Conservation (phyloP, 1,139 yeast species). For the Debaryomyces sp. region DNA sequence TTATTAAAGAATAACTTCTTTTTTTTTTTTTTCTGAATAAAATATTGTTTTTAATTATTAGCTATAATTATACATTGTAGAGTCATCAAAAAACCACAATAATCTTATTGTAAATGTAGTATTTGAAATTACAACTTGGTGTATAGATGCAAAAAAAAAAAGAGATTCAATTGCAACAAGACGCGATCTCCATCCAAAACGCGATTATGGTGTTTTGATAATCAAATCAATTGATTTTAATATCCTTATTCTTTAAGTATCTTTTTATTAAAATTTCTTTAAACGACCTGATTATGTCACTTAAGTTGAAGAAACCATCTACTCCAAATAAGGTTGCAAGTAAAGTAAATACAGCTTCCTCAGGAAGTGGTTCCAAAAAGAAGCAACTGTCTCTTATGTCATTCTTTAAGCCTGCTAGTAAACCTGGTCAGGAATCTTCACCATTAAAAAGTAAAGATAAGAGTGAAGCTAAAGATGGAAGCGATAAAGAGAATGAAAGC, state of each 20-base stretch:
- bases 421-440: conserved; percentile 16
- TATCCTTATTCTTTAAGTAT: not conserved
- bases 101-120: not conserved
- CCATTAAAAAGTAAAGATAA: conserved; percentile 21
- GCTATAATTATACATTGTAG: not conserved
- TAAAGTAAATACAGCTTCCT: conserved; percentile 3
- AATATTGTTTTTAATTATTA: not conserved
- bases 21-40: not conserved
- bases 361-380: conserved; percentile 29
- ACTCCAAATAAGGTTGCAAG: conserved; percentile 28
- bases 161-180: conserved; percentile 1
- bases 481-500: conserved; percentile 38
- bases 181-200: too few relatives aligned
- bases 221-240: not conserved
- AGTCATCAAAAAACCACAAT: not conserved
- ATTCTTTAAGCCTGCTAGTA: conserved; percentile 45
- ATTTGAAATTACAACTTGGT: not conserved
- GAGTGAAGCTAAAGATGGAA: conserved; percentile 17
- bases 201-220: conserved; percentile 1
- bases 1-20: not conserved
- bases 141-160: not conserved
- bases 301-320: conserved; percentile 20
- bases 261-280: not conserved
- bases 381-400: conserved; percentile 61
- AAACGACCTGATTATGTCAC: conserved; percentile 11